Evolutionary conservation across 495 filamentous ascomycete genomes (phyloP).

Genomic region (Eremomyces bilateralis): DNA sequence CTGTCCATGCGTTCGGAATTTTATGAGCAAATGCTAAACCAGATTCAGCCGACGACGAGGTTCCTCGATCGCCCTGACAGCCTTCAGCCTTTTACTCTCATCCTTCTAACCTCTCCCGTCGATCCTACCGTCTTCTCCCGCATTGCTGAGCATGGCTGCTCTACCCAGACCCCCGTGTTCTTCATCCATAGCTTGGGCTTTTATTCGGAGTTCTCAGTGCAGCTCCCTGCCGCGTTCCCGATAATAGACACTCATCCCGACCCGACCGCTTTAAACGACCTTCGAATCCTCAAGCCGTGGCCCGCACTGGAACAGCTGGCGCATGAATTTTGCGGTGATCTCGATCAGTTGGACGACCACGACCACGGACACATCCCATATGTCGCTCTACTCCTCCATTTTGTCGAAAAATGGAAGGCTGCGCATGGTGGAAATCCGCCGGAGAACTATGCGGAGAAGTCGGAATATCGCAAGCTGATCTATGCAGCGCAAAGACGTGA

Average conservation of each 20-base stretch:
- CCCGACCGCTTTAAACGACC: slow-evolving; percentile 60
- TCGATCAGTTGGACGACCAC: slow-evolving; percentile 53
- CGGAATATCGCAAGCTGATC: slow-evolving; percentile 51
- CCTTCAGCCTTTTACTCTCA: slow-evolving; percentile 40
- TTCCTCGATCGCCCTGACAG: slow-evolving; percentile 19
- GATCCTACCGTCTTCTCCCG: slow-evolving; percentile 28
- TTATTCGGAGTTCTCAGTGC: slow-evolving; percentile 61
- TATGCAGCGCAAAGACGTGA: slow-evolving; percentile 40
- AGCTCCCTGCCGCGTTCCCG: slow-evolving; percentile 58
- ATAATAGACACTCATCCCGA: slow-evolving; percentile 95
- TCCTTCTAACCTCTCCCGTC: slow-evolving; percentile 55
- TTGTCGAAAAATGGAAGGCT: slow-evolving; percentile 64
- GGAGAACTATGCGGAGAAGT: slow-evolving; percentile 65
- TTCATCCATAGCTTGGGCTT: slow-evolving; percentile 77
- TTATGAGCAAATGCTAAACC: slow-evolving; percentile 20
- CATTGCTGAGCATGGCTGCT: slow-evolving; percentile 33
- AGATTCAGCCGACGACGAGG: slow-evolving; percentile 19
- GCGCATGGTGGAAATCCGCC: slow-evolving; percentile 48
- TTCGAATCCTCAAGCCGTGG: slow-evolving; percentile 77
- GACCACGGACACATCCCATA: slow-evolving; percentile 91
- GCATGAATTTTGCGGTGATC: slow-evolving; percentile 33
- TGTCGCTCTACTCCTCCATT: slow-evolving; percentile 63
- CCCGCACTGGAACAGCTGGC: slow-evolving; percentile 51
- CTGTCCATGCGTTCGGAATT: not conserved
- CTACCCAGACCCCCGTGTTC: slow-evolving; percentile 50